Evolutionary conservation across 495 filamentous ascomycete species (phyloP).

Genomic region (Chaetomium tenue): DNA sequence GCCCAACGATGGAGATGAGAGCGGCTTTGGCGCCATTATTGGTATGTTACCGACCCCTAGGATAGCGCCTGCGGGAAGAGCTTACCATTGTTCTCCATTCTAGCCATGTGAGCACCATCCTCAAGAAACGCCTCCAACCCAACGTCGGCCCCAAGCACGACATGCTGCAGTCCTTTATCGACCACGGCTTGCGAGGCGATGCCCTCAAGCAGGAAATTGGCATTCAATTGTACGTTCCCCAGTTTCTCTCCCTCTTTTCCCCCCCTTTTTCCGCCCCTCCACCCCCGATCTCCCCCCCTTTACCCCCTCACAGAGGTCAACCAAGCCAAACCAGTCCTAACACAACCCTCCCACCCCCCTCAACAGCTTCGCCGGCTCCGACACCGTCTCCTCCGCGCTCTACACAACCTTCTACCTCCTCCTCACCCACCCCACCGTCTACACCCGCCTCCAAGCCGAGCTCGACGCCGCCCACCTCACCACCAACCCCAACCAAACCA

Average conservation of each 20-base stretch:
- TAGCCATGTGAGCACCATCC: constrained; percentile 20
- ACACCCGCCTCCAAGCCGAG: constrained; percentile 56
- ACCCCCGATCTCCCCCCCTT: background rate
- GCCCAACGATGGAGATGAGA: constrained; percentile 25
- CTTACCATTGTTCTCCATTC: background rate
- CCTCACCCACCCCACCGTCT: constrained; percentile 46
- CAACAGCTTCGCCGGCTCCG: constrained; percentile 60
- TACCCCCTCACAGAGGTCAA: no score
- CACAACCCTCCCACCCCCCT: constrained; percentile 34
- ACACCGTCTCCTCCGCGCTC: constrained; percentile 61
- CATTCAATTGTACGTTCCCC: constrained; percentile 43
- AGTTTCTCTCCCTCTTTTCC: constrained; percentile 41
- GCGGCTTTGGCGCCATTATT: constrained; percentile 25
- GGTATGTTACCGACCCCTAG: constrained; percentile 13
- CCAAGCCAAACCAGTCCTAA: background rate
- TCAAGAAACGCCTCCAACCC: constrained; percentile 28
- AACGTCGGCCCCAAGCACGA: constrained; percentile 28
- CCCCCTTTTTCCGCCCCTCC: no score
- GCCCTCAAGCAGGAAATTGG: constrained; percentile 45
- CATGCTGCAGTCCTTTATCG: constrained; percentile 48
- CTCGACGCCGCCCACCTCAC: constrained; percentile 48
- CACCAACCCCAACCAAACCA: constrained; percentile 28
- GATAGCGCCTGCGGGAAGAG: no score
- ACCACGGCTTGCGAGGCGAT: constrained; percentile 39
- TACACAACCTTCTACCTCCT: constrained; percentile 55